phyloP scores from a whole-genome alignment of 1,284 basidiomycete species.

The Testicularia cyperi region DNA sequence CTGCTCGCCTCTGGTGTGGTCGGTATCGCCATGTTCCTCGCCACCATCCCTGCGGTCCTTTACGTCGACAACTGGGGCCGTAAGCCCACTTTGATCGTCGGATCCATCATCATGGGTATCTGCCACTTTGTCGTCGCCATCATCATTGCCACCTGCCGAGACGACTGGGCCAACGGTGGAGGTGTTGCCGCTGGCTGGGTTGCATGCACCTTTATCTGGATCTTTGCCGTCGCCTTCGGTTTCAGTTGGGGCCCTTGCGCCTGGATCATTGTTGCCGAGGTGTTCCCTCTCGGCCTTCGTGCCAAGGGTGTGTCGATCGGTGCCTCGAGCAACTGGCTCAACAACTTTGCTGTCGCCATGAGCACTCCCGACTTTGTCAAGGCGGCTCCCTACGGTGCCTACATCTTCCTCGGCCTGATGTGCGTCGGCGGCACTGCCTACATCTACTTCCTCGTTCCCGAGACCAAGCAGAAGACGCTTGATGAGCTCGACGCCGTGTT shows the following conservation, averaged over 20 bases:
- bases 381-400: constrained; percentile 65
- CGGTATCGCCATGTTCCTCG: constrained; percentile 75
- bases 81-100: constrained; percentile 60
- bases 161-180: constrained; percentile 64
- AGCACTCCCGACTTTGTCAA: constrained; percentile 33
- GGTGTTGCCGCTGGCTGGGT: constrained; percentile 67
- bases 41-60: constrained; percentile 72
- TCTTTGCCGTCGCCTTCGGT: constrained; percentile 80
- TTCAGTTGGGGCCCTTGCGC: constrained; percentile 73
- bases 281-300: constrained; percentile 82
- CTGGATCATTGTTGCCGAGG: constrained; percentile 78
- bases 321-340: constrained; percentile 80
- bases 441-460: constrained; percentile 67
- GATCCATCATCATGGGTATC: constrained; percentile 71
- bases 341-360: constrained; percentile 68
- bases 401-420: constrained; percentile 69
- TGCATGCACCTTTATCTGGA: constrained; percentile 68
- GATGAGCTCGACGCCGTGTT: constrained; percentile 67
- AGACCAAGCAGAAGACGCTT: constrained; percentile 73
- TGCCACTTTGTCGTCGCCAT: constrained; percentile 74
- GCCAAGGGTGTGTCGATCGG: constrained; percentile 79
- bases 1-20: constrained; percentile 74
- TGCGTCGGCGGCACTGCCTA: constrained; percentile 68
- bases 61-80: constrained; percentile 72
- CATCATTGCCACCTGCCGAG: constrained; percentile 63